Base-by-base conservation (phyloP, 2,329 filamentous ascomycete genomes). In the Microcyclospora pomicola region DNA sequence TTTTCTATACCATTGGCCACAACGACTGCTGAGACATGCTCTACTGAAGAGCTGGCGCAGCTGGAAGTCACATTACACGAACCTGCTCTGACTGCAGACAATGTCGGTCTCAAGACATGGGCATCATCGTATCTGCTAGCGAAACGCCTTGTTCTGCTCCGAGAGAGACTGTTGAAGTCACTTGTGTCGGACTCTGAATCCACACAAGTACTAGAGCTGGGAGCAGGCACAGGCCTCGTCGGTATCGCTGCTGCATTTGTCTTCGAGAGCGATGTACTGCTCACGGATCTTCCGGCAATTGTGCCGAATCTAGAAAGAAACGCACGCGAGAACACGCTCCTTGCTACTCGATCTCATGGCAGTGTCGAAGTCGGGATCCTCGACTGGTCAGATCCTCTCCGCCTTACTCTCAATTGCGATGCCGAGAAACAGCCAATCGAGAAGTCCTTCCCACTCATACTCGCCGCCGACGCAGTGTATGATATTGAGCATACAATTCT, bases 101-200 rank as follows among this genome's bases (percentile, higher is more conserved):
- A 83, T 42, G 68, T 96, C 13, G 91, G 91, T 1, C 71, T 92
- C 58, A 96, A 98, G 60, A 98, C 91, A 0, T 96, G 91, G 91
- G 84, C 82, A 1, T 88, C 86, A 0, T 88, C 86, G 0, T 92
- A 86, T 53, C 71, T 92, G 2, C 75, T 96, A 4, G 81, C 88
- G 0, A 80, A 75, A 48, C 75, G 82, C 15, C 71, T 96, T 16
- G 53, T 54, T 34, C 44, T 42, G 2, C 53, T 70, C 13, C 45
- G 34, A 14, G 31, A 43, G 14, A 40, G 42, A 12, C 36, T 53
- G 15, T 7, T 24, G 5, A 24, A 7, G 7, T 24, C 19, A 24
- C 5, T 24, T 7, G 5, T 7, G 19, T 24, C 19, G 19, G 44
- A 47, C 5, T 27, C 38, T 12, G 31, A 42, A 7, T 34, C 42